Evolutionary conservation across 495 filamentous ascomycete genomes (phyloP).

Genomic region (Neurospora sp.): DNA sequence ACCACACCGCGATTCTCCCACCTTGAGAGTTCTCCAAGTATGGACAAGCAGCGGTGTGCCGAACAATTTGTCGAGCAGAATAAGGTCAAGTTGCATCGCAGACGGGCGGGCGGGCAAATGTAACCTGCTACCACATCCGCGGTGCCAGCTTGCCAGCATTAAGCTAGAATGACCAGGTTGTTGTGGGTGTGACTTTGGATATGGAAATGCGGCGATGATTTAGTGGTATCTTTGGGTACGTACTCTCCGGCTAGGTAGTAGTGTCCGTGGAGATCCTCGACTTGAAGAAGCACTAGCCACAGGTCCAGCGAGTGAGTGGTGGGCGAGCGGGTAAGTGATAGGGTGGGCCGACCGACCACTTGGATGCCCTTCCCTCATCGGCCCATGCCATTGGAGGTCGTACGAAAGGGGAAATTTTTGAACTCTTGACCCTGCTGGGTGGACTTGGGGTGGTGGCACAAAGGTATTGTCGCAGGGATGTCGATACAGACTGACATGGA

Average conservation of each 20-base stretch:
- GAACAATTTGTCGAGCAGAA: neutral
- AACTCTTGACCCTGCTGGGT: neutral
- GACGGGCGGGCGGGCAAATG: neutral
- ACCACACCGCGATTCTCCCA: neutral
- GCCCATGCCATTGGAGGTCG: neutral
- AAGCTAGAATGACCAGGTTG: neutral
- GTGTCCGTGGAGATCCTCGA: neutral
- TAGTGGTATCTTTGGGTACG: neutral
- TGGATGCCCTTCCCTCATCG: neutral
- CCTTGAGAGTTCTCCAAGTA: neutral
- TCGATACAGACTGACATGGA: neutral
- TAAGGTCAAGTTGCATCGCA: neutral
- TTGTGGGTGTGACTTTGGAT: neutral
- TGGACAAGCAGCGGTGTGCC: neutral
- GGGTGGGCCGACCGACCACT: neutral
- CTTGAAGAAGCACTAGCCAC: neutral
- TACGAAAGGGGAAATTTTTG: neutral
- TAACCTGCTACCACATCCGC: neutral
- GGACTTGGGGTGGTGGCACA: neutral
- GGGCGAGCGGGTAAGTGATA: neutral
- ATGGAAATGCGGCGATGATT: neutral
- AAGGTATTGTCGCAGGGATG: neutral
- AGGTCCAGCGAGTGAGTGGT: neutral
- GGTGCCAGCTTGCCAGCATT: neutral
- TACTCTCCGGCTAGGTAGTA: neutral